A percentile compares a stretch with the other conserved stretches of the same genome.
These are phyloP conservation scores for Tausonia pullulans DNA, from an alignment of 1,284 basidiomycete species.

Conservation along the genomic window DNA sequence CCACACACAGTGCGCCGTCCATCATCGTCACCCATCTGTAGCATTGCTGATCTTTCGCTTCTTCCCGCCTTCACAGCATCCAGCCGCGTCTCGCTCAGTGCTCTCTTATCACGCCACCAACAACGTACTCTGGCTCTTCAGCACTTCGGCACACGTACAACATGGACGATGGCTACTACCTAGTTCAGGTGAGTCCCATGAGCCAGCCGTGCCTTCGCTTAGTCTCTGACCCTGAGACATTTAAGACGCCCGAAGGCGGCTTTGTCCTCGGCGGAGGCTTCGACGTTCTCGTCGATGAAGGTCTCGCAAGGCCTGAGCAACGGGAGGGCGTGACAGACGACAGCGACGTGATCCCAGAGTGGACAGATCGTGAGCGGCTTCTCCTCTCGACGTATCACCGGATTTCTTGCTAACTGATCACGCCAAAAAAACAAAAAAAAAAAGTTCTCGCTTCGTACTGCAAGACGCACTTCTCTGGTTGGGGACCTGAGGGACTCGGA, in stretches of 20 bases:
- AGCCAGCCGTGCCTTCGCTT: too few species aligned
- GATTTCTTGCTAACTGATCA: not conserved
- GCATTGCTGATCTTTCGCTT: not conserved
- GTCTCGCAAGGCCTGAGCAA: not conserved
- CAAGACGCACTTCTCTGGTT: conserved; percentile 20
- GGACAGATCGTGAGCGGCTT: not conserved
- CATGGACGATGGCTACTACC: conserved; percentile 4
- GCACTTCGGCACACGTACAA: conserved; percentile 9
- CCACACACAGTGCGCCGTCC: not conserved
- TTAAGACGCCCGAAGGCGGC: not conserved
- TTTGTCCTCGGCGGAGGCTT: conserved; percentile 7
- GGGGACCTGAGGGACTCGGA: conserved; percentile 22
- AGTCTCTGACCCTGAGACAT: too few species aligned
- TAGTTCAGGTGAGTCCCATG: not conserved
- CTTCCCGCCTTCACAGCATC: not conserved
- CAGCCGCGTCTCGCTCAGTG: conserved; percentile 5
- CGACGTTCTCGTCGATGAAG: not conserved
- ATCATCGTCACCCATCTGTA: not conserved
- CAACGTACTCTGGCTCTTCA: not conserved
- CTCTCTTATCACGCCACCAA: conserved; percentile 13
- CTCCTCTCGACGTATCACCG: not conserved
- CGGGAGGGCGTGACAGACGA: conserved; percentile 1
- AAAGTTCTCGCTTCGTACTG: conserved; percentile 16
- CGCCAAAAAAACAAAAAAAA: not conserved
- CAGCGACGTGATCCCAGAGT: not conserved